A percentile compares a stretch with the other conserved stretches of the same genome.
These are phyloP conservation scores for Coniochaeta sp. DNA, from an alignment of 2,329 filamentous ascomycete genomes.

Conservation along the genomic window DNA sequence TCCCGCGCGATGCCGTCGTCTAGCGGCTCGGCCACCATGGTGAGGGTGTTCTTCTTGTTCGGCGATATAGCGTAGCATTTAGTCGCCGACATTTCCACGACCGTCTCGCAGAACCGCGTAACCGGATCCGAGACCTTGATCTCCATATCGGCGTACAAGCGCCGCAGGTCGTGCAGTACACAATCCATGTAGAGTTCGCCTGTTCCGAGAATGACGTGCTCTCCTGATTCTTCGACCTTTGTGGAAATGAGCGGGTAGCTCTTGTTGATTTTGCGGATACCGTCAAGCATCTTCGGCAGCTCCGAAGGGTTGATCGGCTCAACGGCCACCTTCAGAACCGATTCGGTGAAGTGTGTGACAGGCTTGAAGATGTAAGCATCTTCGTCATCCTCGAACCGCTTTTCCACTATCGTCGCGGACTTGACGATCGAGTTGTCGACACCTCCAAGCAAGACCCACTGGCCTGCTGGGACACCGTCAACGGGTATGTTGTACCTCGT, in stretches of 20 bases:
- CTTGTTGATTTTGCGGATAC: conserved; percentile 93
- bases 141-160: conserved; percentile 97
- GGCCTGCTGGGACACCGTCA: conserved; percentile 87
- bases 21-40: conserved; percentile 93
- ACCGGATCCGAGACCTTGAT: conserved; percentile 98
- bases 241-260: conserved; percentile 93
- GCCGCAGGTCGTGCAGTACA: conserved; percentile 86
- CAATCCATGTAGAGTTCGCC: conserved; percentile 99
- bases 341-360: conserved; percentile 90
- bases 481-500: conserved; percentile 89
- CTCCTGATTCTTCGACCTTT: conserved; percentile 95
- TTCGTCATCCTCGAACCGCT: conserved; percentile 75
- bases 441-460: conserved; percentile 83
- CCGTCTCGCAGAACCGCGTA: conserved; percentile 94
- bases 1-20: conserved; percentile 93
- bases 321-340: conserved; percentile 94
- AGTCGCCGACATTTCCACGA: conserved; percentile 92
- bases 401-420: conserved; percentile 81
- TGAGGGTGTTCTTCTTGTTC: conserved; percentile 99
- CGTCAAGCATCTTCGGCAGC: conserved; percentile 96
- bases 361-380: conserved; percentile 94
- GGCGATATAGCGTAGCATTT: conserved; percentile 97
- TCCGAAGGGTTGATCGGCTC: conserved; percentile 98
- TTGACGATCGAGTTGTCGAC: conserved; percentile 99
- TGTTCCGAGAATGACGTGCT: conserved; percentile 90